phyloP scores from a whole-genome alignment of 2,329 filamentous ascomycete genomes.

The Sporothrix pseudoabietina region DNA sequence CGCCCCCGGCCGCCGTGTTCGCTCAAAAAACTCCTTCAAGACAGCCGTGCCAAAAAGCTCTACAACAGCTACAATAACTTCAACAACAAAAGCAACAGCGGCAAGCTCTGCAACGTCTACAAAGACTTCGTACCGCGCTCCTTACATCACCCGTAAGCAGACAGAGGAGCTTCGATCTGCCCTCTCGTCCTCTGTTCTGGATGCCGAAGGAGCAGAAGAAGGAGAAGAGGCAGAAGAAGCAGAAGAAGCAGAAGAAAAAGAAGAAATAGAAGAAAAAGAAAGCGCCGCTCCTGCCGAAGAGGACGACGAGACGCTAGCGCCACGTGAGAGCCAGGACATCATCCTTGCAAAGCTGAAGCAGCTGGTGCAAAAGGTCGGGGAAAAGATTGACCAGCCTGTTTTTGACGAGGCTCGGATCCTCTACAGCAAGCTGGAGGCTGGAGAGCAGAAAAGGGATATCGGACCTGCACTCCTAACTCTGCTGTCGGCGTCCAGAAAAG shows the following conservation, averaged over 20 bases:
- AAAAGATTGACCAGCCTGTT: slow-evolving; percentile 26
- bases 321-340: not conserved
- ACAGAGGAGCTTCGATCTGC: no score
- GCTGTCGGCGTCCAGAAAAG: slow-evolving; percentile 46
- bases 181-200: no score
- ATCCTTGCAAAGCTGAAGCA: slow-evolving; percentile 31
- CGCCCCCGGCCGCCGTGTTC: slow-evolving; percentile 19
- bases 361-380: slow-evolving; percentile 28
- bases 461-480: slow-evolving; percentile 45
- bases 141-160: no score
- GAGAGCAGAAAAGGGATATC: slow-evolving; percentile 38
- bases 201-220: not conserved
- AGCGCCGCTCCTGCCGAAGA: no score
- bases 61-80: not conserved
- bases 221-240: no score
- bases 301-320: not conserved
- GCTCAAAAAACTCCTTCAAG: not conserved
- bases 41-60: not conserved
- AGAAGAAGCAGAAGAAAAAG: no score
- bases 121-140: no score
- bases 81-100: no score
- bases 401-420: slow-evolving; percentile 50
- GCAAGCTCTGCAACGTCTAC: no score
- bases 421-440: slow-evolving; percentile 45
- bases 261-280: not conserved